phyloP scores from a whole-genome alignment of 768 basidiomycete genomes.

The Nidularia pulvinata region DNA sequence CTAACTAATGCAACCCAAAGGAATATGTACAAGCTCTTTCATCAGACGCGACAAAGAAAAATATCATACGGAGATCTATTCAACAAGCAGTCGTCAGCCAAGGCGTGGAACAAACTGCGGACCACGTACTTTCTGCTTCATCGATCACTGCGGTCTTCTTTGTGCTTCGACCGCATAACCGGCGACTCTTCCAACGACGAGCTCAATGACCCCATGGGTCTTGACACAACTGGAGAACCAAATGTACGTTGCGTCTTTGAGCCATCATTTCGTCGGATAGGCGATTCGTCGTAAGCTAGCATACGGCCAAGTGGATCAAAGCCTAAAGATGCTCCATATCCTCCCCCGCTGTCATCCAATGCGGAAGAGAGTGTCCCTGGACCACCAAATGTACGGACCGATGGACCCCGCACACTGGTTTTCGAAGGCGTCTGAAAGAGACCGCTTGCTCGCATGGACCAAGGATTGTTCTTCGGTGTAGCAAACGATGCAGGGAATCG shows the following conservation, averaged over 20 bases:
- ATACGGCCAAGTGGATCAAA: slow-evolving; percentile 19
- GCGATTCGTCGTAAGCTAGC: slow-evolving; percentile 47
- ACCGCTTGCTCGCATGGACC: slow-evolving; percentile 39
- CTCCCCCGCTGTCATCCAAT: slow-evolving; percentile 25
- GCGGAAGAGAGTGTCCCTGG: slow-evolving; percentile 21
- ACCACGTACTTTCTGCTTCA: background rate
- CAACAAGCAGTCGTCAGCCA: background rate
- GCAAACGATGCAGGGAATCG: slow-evolving; percentile 56
- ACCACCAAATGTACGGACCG: slow-evolving; percentile 21
- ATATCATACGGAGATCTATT: background rate
- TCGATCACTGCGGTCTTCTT: background rate
- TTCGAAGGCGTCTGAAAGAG: slow-evolving; percentile 56
- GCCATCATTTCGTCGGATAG: slow-evolving; percentile 42
- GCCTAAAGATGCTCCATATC: slow-evolving; percentile 7
- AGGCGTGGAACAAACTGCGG: background rate
- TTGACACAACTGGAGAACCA: slow-evolving; percentile 27
- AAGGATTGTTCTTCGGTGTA: slow-evolving; percentile 60
- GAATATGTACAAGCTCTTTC: no score
- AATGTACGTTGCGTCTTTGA: slow-evolving; percentile 25
- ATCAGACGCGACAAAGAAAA: background rate
- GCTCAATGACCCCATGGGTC: slow-evolving; percentile 9
- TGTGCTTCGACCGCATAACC: slow-evolving; percentile 21
- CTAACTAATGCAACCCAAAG: background rate
- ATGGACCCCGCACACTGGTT: slow-evolving; percentile 23
- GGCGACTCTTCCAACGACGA: slow-evolving; percentile 30